Conservation (phyloP, 805 yeast species). For the Metschnikowia shivogae region DNA sequence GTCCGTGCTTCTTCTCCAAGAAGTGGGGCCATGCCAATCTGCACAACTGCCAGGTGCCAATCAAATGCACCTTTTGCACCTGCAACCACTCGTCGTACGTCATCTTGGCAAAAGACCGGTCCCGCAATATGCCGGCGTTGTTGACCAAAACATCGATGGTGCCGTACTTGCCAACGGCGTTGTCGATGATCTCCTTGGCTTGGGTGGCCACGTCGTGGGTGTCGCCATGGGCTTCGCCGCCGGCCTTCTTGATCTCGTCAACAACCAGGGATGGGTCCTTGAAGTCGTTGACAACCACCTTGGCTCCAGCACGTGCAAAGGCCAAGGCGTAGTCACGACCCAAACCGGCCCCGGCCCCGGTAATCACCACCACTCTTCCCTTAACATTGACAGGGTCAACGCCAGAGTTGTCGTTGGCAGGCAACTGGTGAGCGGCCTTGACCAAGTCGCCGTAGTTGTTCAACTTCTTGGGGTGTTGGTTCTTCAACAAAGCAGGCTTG, state of each 20-base stretch:
- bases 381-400: slow-evolving; percentile 53
- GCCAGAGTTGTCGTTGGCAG: slow-evolving; percentile 44
- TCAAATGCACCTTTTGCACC: slow-evolving; percentile 76
- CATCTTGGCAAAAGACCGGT: slow-evolving; percentile 83
- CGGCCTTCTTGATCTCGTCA: slow-evolving; percentile 63
- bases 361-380: slow-evolving; percentile 82
- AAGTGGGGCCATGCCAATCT: slow-evolving; percentile 93
- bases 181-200: slow-evolving; percentile 69
- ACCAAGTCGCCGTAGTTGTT: slow-evolving; percentile 66
- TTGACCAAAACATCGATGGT: slow-evolving; percentile 80
- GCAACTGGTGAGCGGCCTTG: slow-evolving; percentile 47
- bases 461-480: slow-evolving; percentile 66
- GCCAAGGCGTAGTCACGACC: slow-evolving; percentile 86
- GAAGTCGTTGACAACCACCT: slow-evolving; percentile 90
- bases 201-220: slow-evolving; percentile 75
- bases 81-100: slow-evolving; percentile 77
- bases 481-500: slow-evolving; percentile 45
- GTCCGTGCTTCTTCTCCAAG: slow-evolving; percentile 71
- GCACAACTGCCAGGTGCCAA: slow-evolving; percentile 76
- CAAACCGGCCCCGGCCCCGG: slow-evolving; percentile 94
- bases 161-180: slow-evolving; percentile 74
- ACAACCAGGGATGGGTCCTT: slow-evolving; percentile 71
- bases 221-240: slow-evolving; percentile 81
- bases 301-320: slow-evolving; percentile 90
- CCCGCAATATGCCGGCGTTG: slow-evolving; percentile 94